A percentile compares a stretch with the other conserved stretches of the same genome.
phyloP scores from a whole-genome alignment of 768 basidiomycete genomes.

The Hygrocybe coccinea region DNA sequence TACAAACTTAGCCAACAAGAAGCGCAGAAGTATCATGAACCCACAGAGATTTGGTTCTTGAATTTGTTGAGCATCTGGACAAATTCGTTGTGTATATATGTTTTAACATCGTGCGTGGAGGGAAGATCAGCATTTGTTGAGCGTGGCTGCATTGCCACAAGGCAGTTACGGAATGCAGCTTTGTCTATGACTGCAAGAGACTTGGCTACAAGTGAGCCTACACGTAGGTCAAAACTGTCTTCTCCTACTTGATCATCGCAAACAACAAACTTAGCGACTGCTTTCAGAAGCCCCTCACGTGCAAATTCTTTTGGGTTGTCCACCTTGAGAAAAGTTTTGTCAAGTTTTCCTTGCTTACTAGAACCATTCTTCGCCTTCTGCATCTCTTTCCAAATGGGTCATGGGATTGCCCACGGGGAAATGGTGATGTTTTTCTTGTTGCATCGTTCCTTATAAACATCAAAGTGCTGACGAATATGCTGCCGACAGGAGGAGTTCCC shows the following conservation, averaged over 20 bases:
- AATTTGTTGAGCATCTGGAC: slow-evolving; percentile 5
- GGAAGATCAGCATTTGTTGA: slow-evolving; percentile 14
- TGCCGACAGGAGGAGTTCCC: slow-evolving; percentile 10
- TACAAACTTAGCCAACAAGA: not conserved
- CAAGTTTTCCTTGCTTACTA: not conserved
- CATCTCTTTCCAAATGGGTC: not conserved
- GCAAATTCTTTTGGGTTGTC: slow-evolving; percentile 9
- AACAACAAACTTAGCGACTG: slow-evolving; percentile 14
- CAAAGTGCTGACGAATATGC: slow-evolving; percentile 17
- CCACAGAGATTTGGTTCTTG: slow-evolving; percentile 12
- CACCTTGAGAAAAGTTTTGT: not conserved
- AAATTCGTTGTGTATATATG: slow-evolving; percentile 17
- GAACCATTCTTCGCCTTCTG: not conserved
- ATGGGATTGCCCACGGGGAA: slow-evolving; percentile 3
- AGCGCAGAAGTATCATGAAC: not conserved
- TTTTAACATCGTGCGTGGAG: slow-evolving; percentile 11
- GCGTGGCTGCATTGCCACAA: slow-evolving; percentile 16
- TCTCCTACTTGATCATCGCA: slow-evolving; percentile 16
- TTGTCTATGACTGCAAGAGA: slow-evolving; percentile 13
- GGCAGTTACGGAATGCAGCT: slow-evolving; percentile 12
- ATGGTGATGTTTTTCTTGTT: slow-evolving; percentile 3
- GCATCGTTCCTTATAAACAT: slow-evolving; percentile 8
- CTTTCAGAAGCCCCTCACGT: slow-evolving; percentile 7
- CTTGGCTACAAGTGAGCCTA: slow-evolving; percentile 2
- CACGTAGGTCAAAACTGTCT: not conserved